Percentiles rank a stretch among this genome's conserved stretches.
Conservation (phyloP, 305 asterid genomes). For the Lippia alba region DNA sequence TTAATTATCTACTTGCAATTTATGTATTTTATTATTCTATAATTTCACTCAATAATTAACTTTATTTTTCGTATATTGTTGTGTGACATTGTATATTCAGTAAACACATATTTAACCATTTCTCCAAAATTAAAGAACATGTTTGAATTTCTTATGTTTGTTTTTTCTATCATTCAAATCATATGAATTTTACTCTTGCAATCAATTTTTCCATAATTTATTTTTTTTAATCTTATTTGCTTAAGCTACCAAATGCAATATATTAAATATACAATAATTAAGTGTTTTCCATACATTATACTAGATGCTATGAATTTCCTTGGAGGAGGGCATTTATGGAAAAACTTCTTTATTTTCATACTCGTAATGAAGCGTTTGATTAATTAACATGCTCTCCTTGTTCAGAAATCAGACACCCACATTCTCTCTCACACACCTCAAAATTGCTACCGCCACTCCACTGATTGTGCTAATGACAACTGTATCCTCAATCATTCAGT, state of each 20-base stretch:
- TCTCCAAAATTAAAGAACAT: background rate
- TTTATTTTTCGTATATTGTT: too few species aligned
- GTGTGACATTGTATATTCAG: too few species aligned
- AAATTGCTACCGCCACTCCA: slow-evolving; percentile 39
- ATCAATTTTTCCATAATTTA: background rate
- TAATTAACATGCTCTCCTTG: background rate
- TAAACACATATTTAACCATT: too few species aligned
- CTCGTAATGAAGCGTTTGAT: slow-evolving; percentile 9
- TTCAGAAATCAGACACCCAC: background rate
- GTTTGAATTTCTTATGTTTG: background rate
- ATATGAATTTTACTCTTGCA: slow-evolving; percentile 19
- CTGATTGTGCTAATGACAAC: background rate
- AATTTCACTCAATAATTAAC: too few species aligned
- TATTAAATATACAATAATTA: background rate
- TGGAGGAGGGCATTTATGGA: slow-evolving; percentile 12
- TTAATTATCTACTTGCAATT: too few species aligned
- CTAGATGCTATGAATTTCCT: background rate
- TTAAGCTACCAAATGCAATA: background rate
- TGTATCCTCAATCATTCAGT: slow-evolving; percentile 17
- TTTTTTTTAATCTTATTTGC: background rate
- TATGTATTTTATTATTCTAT: too few species aligned
- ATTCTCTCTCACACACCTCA: background rate
- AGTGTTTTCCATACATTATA: background rate
- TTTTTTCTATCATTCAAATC: background rate
- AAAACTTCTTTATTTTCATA: background rate